Base-by-base conservation (phyloP, 306 rosid species). In the Astragalus glycyphyllos region DNA sequence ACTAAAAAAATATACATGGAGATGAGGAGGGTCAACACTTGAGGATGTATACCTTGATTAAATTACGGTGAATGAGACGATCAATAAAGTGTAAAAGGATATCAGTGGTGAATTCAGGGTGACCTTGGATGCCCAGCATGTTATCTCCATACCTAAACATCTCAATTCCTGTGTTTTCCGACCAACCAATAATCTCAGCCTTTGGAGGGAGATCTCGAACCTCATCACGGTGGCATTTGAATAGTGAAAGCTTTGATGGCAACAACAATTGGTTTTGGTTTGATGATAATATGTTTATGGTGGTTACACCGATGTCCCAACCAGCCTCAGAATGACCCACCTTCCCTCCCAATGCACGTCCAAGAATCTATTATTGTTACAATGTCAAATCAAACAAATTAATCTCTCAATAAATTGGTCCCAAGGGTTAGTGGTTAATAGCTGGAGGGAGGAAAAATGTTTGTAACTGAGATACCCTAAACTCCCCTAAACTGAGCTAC, bases 41-140 rank as follows among this genome's bases (percentile, higher is more conserved):
- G 13, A 42, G 48, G 1, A 42, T 42, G 76, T 2, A 40, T 82
- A 89, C 98, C 84, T 38, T 23, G 56, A 93, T 81, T 54, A 54
- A 61, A 53, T 80, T 58, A 9, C 77, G 86, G 2, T 80, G 79
- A 11, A 79, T 76, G 5, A 93, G 85, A 11, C 94, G 98, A 41
- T 93, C 92, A 56, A 88, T 81, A 8, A 90, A 92, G 70, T 90
- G 84, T 0, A 82, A 65, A 32, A 93, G 88, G 45, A 93, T 88
- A 79, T 93, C 98, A 54, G 70, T 47, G 65, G 80, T 81, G 82
- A 87, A 94, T 70, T 94, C 98, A n/a, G 98, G 98, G 79, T 94
- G 98, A 8, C 98, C 98, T 68, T 94, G 98, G 72, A 90, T 94
- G 20, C 98, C 94, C 88, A 94, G 69, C 0, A 94, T 84, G 81